phyloP scores from a whole-genome alignment of 768 basidiomycete species.

The Coprinellus micaceus region DNA sequence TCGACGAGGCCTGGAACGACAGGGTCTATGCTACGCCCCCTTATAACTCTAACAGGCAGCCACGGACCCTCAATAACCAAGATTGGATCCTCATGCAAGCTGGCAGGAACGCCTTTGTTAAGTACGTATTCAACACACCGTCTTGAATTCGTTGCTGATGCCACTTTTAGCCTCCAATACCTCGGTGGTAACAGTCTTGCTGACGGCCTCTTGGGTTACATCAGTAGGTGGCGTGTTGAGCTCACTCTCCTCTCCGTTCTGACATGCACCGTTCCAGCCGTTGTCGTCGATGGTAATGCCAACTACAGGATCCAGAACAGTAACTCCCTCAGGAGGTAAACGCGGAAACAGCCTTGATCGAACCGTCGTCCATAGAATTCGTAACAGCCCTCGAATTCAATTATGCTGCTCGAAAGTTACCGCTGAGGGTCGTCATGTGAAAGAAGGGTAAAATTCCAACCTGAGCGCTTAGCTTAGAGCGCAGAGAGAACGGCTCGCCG shows the following conservation, averaged over 20 bases:
- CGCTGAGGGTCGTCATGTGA: no score
- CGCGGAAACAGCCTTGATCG: no score
- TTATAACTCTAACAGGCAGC: conserved; percentile 26
- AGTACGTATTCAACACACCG: conserved; percentile 7
- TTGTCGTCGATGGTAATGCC: conserved; percentile 6
- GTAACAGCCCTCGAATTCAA: no score
- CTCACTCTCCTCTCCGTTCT: background rate
- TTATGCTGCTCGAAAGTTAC: no score
- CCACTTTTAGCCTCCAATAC: conserved; percentile 2
- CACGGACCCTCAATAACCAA: conserved; percentile 24
- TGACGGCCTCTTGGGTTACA: conserved; percentile 8
- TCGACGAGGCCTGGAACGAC: conserved; percentile 28
- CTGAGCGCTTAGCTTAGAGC: no score
- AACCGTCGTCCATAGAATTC: no score
- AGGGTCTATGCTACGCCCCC: conserved; percentile 22
- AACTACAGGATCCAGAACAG: conserved; percentile 9
- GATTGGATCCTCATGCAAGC: conserved; percentile 26
- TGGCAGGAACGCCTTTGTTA: conserved; percentile 27
- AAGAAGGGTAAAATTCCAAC: no score
- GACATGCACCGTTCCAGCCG: background rate
- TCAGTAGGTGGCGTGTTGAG: conserved; percentile 1
- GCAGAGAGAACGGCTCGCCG: no score
- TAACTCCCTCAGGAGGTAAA: conserved; percentile 1
- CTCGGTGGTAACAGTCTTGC: background rate
- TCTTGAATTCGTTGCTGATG: no score